Conservation (phyloP, 345 rosid species). For the Citrus australasica region DNA sequence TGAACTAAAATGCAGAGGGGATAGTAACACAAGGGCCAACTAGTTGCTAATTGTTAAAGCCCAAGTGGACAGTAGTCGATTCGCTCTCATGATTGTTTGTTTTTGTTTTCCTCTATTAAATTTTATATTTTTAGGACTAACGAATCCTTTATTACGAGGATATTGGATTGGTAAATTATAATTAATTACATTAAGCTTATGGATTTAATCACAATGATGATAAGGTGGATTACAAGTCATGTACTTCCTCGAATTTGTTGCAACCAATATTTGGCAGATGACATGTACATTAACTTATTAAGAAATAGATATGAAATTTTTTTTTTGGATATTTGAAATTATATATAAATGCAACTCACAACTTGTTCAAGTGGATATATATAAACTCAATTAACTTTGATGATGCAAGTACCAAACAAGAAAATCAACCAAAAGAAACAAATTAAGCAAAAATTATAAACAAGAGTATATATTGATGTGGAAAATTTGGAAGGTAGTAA, state of each 20-base stretch:
- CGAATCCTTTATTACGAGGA: neutral
- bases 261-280: neutral
- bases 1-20: too few relatives aligned
- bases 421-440: neutral
- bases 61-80: too few relatives aligned
- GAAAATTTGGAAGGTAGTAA: neutral
- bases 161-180: neutral
- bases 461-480: neutral
- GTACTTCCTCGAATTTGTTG: neutral
- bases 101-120: neutral
- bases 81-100: too few relatives aligned
- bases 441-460: neutral
- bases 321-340: neutral
- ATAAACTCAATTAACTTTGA: neutral
- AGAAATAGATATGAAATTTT: too few relatives aligned
- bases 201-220: neutral
- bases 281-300: neutral
- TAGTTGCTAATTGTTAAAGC: too few relatives aligned
- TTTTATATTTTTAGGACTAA: neutral
- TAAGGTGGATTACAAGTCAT: neutral
- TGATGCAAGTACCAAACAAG: conserved; percentile 1
- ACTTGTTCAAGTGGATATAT: neutral
- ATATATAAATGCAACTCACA: neutral
- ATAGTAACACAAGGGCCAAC: too few relatives aligned
- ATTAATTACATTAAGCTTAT: neutral